phyloP scores from a whole-genome alignment of 202 grass and related monocot species.

The Schoenoplectus tabernaemontani region DNA sequence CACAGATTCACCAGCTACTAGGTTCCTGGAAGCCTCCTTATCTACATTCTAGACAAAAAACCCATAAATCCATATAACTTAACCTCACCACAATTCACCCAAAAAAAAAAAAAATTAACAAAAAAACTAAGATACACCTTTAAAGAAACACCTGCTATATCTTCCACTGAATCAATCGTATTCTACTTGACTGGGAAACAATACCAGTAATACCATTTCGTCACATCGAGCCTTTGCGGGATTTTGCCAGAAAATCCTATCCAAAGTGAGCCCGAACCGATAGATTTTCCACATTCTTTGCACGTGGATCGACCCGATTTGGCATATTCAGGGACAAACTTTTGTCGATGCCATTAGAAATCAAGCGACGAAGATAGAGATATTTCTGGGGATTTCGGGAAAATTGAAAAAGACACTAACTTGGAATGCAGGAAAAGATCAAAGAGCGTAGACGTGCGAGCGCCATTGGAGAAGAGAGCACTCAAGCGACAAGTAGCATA shows the following conservation, averaged over 20 bases:
- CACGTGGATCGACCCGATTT: conserved; percentile 65
- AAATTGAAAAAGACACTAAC: background rate
- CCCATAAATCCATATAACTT: conserved; percentile 1
- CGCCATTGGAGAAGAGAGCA: background rate
- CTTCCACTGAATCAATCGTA: conserved; percentile 35
- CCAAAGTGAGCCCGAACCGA: conserved; percentile 45
- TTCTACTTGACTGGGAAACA: conserved; percentile 47
- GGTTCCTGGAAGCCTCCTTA: conserved; percentile 38
- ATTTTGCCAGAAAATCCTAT: conserved; percentile 35
- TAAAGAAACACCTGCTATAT: conserved; percentile 40
- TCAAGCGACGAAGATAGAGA: background rate
- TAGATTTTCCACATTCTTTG: conserved; percentile 52
- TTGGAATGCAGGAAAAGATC: background rate
- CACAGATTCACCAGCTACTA: conserved; percentile 41
- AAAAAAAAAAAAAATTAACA: background rate
- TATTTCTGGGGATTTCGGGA: background rate
- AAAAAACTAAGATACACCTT: conserved; percentile 42
- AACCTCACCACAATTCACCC: conserved; percentile 6
- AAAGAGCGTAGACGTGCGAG: background rate
- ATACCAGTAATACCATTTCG: conserved; percentile 58
- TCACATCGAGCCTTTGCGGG: conserved; percentile 45
- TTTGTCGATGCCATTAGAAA: conserved; percentile 27
- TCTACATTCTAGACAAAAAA: conserved; percentile 36
- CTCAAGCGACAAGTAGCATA: background rate
- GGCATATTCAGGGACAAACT: conserved; percentile 53